These are phyloP conservation scores for Eucalyptus sp. DNA, from an alignment of 345 rosid genomes.

Conservation along the genomic window DNA sequence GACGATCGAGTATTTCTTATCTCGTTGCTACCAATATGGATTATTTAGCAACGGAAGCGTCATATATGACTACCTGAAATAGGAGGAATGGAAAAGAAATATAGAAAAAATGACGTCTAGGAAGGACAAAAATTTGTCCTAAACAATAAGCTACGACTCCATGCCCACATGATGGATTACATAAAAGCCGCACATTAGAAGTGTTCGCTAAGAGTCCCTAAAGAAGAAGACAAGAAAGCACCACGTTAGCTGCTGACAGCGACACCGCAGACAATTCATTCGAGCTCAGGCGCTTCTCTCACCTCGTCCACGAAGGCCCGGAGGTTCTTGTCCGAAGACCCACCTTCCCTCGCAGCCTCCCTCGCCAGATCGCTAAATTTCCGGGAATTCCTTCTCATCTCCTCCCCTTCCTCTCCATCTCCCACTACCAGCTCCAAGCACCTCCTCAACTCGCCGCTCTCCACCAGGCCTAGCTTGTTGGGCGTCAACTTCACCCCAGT, in stretches of 20 bases:
- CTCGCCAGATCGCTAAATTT: neutral
- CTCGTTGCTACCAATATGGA: neutral
- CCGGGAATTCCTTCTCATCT: neutral
- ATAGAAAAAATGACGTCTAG: neutral
- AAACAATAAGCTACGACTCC: neutral
- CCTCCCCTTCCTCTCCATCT: neutral
- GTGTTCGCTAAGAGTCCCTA: neutral
- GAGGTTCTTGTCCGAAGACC: neutral
- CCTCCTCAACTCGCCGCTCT: neutral
- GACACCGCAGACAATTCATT: neutral
- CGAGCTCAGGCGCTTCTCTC: neutral
- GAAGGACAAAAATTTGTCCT: neutral
- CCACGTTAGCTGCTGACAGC: neutral
- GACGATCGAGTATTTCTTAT: neutral
- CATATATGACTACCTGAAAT: neutral
- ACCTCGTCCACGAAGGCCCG: neutral
- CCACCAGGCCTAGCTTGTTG: neutral
- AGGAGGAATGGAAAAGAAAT: neutral
- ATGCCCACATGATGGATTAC: neutral
- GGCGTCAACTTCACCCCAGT: neutral
- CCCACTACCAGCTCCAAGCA: neutral
- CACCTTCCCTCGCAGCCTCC: neutral
- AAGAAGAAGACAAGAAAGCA: neutral
- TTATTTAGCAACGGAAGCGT: neutral
- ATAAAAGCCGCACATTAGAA: neutral